Base-by-base conservation (phyloP, 2,329 filamentous ascomycete species). In the Penicillium sp. region DNA sequence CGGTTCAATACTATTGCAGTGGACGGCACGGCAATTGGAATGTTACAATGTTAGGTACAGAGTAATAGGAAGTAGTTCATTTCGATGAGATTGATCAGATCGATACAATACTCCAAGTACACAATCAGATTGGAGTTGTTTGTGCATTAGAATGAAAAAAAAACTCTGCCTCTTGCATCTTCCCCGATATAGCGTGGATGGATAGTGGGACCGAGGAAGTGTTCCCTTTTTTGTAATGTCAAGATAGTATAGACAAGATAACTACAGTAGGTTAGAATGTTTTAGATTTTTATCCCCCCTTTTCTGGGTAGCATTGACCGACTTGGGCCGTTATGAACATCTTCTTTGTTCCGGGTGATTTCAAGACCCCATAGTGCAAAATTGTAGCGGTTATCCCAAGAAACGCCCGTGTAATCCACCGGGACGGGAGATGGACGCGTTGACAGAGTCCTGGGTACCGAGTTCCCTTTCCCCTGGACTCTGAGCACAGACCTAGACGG, bases 371-470 rank as follows among this genome's bases (percentile, higher is more conserved):
- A 35, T 17, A n/a, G 31, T 35, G 31, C 12, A 25, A 36, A 25
- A 25, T 7, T 4, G 45, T 48, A 47, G 25, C 42, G 17, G 13
- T 17, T 31, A 21, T 48, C 43, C 27, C 21, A 33, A 49, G 49
- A 31, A 55, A 39, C 29, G 49, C 54, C 48, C 56, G 39, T 27
- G 33, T 42, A 55, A 44, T 53, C 48, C 56, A 49, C 55, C 41
- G 21, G 33, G 29, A 31, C 65, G 65, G 64, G 65, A 65, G 65
- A 67, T 67, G 48, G 45, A 55, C 64, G 53, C 25, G 38, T 49
- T 66, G 64, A 63, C 60, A 65, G 62, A 47, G 41, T 61, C 54
- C 63, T 64, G 61, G 57, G 55, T 61, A 47, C 48, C 45, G 48
- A 42, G 49, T 57, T 41, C 59, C 56, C 56, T 57, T 61, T 61